Conservation (phyloP, 495 filamentous ascomycete species). For the Penicillium pulvis region DNA sequence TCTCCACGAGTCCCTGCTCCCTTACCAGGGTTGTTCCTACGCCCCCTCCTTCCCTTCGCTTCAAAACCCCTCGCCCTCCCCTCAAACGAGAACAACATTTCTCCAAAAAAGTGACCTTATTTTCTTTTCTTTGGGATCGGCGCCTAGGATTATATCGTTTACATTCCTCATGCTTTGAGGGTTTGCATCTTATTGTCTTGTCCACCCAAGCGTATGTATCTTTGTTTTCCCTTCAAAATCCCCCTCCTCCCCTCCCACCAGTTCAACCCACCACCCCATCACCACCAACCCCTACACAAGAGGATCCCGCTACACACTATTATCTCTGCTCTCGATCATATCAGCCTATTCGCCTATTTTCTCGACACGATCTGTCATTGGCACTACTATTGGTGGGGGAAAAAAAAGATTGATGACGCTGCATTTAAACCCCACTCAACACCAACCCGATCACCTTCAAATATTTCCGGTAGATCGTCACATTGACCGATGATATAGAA, state of each 20-base stretch:
- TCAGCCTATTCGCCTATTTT: background rate
- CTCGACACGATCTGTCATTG: background rate
- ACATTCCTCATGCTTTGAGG: conserved; percentile 44
- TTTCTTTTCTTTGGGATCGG: conserved; percentile 30
- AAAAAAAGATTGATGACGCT: conserved; percentile 6
- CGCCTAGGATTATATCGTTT: conserved; percentile 28
- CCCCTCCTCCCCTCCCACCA: conserved; percentile 23
- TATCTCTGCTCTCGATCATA: background rate
- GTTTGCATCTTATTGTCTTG: conserved; percentile 36
- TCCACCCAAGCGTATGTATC: conserved; percentile 46
- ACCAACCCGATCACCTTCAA: background rate
- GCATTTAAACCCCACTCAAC: background rate
- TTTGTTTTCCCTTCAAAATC: conserved; percentile 18
- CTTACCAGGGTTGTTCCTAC: conserved; percentile 30
- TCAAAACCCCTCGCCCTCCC: conserved; percentile 31
- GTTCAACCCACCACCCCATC: conserved; percentile 15
- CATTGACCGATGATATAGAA: conserved; percentile 40
- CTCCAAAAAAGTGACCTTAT: conserved; percentile 28
- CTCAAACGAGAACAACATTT: conserved; percentile 19
- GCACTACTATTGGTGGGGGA: background rate
- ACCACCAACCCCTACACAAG: conserved; percentile 9
- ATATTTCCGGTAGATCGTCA: conserved; percentile 1
- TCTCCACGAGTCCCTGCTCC: conserved; percentile 13
- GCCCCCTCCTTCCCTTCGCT: conserved; percentile 33
- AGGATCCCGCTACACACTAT: background rate